Percentiles rank a stretch among this genome's conserved stretches.
Evolutionary conservation across 352 stramenopile genomes (phyloP).

Genomic region (Thalassiosira pacifica): DNA sequence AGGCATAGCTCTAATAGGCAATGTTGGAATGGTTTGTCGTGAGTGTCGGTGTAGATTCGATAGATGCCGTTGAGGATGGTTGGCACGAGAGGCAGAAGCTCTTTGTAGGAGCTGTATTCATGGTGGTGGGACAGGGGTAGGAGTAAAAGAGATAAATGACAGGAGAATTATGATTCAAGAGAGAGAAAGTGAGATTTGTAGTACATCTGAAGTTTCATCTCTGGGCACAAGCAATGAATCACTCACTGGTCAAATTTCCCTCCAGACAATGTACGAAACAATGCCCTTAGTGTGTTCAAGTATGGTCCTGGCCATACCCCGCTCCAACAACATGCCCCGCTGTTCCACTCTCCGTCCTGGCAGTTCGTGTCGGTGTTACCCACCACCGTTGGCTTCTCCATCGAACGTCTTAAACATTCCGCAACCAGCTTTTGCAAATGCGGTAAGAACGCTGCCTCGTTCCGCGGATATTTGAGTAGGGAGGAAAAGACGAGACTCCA

Average conservation of each 20-base stretch:
- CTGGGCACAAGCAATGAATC: neutral
- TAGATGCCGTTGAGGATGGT: slow-evolving; percentile 94
- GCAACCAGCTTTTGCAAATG: slow-evolving; percentile 94
- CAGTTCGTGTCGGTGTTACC: neutral
- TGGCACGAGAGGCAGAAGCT: slow-evolving; percentile 94
- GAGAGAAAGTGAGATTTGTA: neutral
- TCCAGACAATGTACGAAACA: slow-evolving; percentile 96
- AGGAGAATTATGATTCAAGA: slow-evolving; percentile 3
- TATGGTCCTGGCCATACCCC: slow-evolving; percentile 89
- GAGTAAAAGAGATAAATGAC: neutral
- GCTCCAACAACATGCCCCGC: neutral
- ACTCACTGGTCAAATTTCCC: slow-evolving; percentile 95
- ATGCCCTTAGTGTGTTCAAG: slow-evolving; percentile 91
- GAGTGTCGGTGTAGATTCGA: slow-evolving; percentile 91
- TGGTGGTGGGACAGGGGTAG: neutral
- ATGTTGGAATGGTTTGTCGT: slow-evolving; percentile 90
- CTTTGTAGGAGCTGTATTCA: slow-evolving; percentile 92
- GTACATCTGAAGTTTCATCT: neutral
- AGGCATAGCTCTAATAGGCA: slow-evolving; percentile 96
- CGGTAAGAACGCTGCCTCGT: slow-evolving; percentile 94
- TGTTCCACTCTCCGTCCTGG: neutral
- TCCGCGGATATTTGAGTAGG: slow-evolving; percentile 95
- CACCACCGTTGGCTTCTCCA: slow-evolving; percentile 70
- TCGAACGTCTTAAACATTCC: slow-evolving; percentile 92
- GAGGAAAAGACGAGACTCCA: slow-evolving; percentile 97